Evolutionary conservation across 306 rosid species (phyloP).

Genomic region (Lupinus albus): DNA sequence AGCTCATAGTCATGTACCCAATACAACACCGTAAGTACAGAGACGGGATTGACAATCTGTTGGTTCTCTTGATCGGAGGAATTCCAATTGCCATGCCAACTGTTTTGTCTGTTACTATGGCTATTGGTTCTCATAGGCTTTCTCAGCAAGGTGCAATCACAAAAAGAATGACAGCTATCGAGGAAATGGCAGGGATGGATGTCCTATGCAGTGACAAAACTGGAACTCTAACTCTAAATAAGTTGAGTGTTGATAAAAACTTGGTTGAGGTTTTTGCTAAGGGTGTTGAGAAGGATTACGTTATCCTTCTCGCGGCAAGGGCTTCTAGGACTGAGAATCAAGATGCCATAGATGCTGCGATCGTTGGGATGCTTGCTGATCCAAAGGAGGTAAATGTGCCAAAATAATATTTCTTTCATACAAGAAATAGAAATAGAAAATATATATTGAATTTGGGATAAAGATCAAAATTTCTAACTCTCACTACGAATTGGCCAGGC

Average conservation of each 20-base stretch:
- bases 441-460: not conserved
- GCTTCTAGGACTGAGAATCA: conserved; percentile 98
- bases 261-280: conserved; percentile 86
- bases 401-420: not conserved
- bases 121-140: conserved; percentile 98
- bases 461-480: conserved; percentile 7
- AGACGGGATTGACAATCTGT: conserved; percentile 91
- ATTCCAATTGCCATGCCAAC: conserved; percentile 99
- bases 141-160: conserved; percentile 99
- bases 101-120: conserved; percentile 98
- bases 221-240: conserved; percentile 89
- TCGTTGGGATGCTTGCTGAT: conserved; percentile 98
- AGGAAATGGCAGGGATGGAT: conserved; percentile 99
- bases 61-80: conserved; percentile 97
- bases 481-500: conserved; percentile 63
- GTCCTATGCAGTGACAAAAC: conserved; percentile 99
- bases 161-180: conserved; percentile 97
- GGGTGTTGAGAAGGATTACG: conserved; percentile 85
- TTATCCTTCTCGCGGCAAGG: conserved; percentile 90
- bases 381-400: conserved; percentile 80
- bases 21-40: conserved; percentile 85
- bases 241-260: conserved; percentile 78
- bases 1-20: conserved; percentile 92
- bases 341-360: conserved; percentile 98
- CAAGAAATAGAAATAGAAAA: not conserved